Evolutionary conservation across 495 filamentous ascomycete species (phyloP).

Genomic region (Hypoxylon lienhwacheense): DNA sequence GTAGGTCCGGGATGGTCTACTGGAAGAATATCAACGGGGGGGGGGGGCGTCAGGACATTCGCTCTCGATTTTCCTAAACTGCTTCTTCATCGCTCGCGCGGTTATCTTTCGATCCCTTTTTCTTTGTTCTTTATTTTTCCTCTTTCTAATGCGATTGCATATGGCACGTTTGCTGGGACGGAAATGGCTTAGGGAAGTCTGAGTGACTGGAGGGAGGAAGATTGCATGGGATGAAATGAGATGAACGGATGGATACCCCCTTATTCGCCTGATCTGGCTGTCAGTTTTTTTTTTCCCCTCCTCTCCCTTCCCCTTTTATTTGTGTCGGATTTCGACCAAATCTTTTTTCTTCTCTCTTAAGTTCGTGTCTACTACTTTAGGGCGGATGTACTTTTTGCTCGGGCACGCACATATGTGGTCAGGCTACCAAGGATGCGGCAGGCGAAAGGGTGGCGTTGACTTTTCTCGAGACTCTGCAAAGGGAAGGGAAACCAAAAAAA

Average conservation of each 20-base stretch:
- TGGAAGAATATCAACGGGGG: slow-evolving; percentile 30
- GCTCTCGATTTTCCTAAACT: slow-evolving; percentile 42
- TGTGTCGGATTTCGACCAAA: too few relatives aligned
- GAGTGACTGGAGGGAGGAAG: slow-evolving; percentile 38
- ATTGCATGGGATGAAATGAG: slow-evolving; percentile 43
- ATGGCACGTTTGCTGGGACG: slow-evolving; percentile 30
- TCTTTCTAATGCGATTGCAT: slow-evolving; percentile 36
- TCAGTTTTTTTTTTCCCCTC: slow-evolving; percentile 22
- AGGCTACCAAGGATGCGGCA: slow-evolving; percentile 35
- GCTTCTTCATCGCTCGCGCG: slow-evolving; percentile 40
- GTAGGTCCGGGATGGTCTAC: slow-evolving; percentile 26
- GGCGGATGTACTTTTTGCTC: slow-evolving; percentile 24
- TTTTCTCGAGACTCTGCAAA: slow-evolving; percentile 21
- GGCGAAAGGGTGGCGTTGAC: slow-evolving; percentile 31
- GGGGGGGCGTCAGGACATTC: slow-evolving; percentile 41
- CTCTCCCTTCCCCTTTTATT: slow-evolving; percentile 2
- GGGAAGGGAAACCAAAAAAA: slow-evolving; percentile 22
- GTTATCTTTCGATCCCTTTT: slow-evolving; percentile 27
- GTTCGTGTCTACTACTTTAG: slow-evolving; percentile 39
- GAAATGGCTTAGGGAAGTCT: slow-evolving; percentile 27
- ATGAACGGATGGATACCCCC: slow-evolving; percentile 42
- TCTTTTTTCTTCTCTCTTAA: slow-evolving; percentile 16
- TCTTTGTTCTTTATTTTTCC: slow-evolving; percentile 14
- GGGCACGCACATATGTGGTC: slow-evolving; percentile 29
- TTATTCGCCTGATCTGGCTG: slow-evolving; percentile 36